These are phyloP conservation scores for Grosmannia clavigera DNA, from an alignment of 2,329 filamentous ascomycete species.

Conservation along the genomic window DNA sequence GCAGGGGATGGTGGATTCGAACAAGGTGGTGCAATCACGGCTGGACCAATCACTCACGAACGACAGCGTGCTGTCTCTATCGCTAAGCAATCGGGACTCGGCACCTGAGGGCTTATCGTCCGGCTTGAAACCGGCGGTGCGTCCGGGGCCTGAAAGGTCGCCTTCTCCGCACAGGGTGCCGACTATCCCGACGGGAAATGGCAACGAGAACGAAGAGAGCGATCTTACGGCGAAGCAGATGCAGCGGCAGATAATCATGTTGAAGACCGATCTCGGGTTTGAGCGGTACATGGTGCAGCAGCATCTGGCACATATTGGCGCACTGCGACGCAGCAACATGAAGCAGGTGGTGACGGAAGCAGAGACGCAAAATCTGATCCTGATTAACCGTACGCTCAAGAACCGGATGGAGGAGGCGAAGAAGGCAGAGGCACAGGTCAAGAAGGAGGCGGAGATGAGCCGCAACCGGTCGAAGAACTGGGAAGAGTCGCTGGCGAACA, in stretches of 20 bases:
- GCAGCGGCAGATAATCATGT: conserved; percentile 59
- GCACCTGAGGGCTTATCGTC: conserved; percentile 22
- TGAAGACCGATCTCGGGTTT: conserved; percentile 73
- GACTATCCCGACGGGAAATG: neutral
- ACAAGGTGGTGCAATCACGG: conserved; percentile 43
- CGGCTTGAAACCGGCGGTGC: neutral
- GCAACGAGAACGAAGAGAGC: neutral
- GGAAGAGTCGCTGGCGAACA: conserved; percentile 57
- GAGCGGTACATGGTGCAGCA: conserved; percentile 76
- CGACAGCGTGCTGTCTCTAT: conserved; percentile 44
- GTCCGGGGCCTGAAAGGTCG: neutral
- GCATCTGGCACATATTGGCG: conserved; percentile 69
- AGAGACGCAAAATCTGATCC: conserved; percentile 69
- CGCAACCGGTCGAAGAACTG: conserved; percentile 65
- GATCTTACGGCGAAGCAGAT: conserved; percentile 32
- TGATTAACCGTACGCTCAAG: conserved; percentile 62
- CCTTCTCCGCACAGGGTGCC: conserved; percentile 14
- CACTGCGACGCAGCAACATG: conserved; percentile 61
- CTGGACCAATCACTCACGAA: conserved; percentile 43
- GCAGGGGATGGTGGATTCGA: conserved; percentile 48
- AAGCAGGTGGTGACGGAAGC: conserved; percentile 68
- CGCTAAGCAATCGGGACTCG: conserved; percentile 37
- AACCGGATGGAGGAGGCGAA: conserved; percentile 62
- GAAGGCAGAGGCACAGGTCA: conserved; percentile 54
- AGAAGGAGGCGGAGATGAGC: conserved; percentile 59